A percentile compares a stretch with the other conserved stretches of the same genome.
These are phyloP conservation scores for Amanita phalloides DNA, from an alignment of 768 basidiomycete species.

Conservation along the genomic window DNA sequence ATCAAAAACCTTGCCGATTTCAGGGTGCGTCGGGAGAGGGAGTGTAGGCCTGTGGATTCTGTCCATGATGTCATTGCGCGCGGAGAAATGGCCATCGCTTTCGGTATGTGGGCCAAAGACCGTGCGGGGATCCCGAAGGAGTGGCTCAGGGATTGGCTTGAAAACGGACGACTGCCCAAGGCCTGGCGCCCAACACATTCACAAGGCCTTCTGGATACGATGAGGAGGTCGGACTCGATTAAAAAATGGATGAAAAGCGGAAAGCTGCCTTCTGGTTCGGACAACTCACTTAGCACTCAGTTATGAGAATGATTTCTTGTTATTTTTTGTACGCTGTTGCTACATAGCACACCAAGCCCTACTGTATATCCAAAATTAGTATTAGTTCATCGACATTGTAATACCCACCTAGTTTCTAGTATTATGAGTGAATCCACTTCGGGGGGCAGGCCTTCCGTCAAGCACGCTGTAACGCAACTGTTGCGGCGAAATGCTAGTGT, in stretches of 20 bases:
- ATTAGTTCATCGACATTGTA: too few relatives aligned
- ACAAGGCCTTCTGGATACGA: conserved; percentile 25
- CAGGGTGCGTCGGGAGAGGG: conserved; percentile 40
- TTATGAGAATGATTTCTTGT: background rate
- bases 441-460: too few relatives aligned
- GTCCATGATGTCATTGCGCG: conserved; percentile 52
- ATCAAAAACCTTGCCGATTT: conserved; percentile 35
- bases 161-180: conserved; percentile 39
- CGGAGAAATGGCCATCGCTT: conserved; percentile 57
- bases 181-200: conserved; percentile 28
- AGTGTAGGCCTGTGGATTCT: conserved; percentile 27
- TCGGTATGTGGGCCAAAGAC: conserved; percentile 40
- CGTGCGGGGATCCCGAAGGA: conserved; percentile 34
- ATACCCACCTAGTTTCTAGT: too few relatives aligned
- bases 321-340: too few relatives aligned
- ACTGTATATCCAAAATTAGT: too few relatives aligned
- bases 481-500: too few relatives aligned
- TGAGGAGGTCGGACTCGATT: conserved; percentile 22
- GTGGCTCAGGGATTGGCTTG: conserved; percentile 39
- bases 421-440: too few relatives aligned
- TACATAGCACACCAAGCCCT: too few relatives aligned
- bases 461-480: too few relatives aligned
- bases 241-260: conserved; percentile 14
- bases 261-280: background rate
- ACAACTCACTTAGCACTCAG: background rate